These are phyloP conservation scores for Globisporangium canariense DNA, from an alignment of 352 stramenopile species.

Conservation along the genomic window DNA sequence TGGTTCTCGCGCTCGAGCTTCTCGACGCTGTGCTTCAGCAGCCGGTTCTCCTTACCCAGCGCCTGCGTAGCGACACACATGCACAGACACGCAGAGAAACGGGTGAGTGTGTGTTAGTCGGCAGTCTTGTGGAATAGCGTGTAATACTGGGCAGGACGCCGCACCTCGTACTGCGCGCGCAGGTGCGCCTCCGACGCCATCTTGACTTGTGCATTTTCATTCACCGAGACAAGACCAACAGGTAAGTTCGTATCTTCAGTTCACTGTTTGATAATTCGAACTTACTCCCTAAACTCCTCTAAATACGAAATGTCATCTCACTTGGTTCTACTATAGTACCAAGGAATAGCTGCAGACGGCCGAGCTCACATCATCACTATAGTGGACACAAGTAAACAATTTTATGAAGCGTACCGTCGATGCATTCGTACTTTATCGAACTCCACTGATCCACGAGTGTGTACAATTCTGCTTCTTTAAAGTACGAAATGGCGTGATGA, in stretches of 20 bases:
- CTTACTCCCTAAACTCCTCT: no score
- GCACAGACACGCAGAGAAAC: neutral
- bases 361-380: no score
- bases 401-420: no score
- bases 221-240: neutral
- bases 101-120: neutral
- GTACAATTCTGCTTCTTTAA: neutral
- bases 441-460: neutral
- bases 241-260: no score
- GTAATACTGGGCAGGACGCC: neutral
- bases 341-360: no score
- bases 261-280: no score
- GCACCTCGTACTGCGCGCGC: slow-evolving; percentile 80
- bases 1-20: slow-evolving; percentile 87
- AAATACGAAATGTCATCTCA: no score
- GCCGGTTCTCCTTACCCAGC: slow-evolving; percentile 83
- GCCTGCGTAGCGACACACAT: slow-evolving; percentile 24
- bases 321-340: no score
- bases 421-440: no score
- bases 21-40: slow-evolving; percentile 77
- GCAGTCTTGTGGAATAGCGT: no score
- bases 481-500: slow-evolving; percentile 4
- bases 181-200: slow-evolving; percentile 84
- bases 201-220: slow-evolving; percentile 1
- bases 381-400: no score